Evolutionary conservation across 148 eudicot genomes (phyloP).

Genomic region (Camellia granthamiana): DNA sequence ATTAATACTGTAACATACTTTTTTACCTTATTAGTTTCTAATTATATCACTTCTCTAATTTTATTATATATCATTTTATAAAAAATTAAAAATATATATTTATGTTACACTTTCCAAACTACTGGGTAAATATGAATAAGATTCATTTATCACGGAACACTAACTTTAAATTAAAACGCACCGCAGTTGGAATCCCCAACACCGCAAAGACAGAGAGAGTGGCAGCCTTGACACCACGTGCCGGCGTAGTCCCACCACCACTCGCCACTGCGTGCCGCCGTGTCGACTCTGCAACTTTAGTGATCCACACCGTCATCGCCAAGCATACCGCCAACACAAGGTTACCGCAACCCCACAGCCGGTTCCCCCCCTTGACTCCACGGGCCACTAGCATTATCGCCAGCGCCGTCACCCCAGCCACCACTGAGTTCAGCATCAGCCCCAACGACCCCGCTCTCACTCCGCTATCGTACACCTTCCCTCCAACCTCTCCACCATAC

Average conservation of each 20-base stretch:
- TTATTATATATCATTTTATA: too few species aligned
- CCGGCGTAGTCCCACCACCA: constrained; percentile 6
- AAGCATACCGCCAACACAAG: constrained; percentile 25
- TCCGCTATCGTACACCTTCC: constrained; percentile 20
- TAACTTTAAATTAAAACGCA: too few species aligned
- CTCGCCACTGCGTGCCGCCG: not conserved
- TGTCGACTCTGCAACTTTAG: constrained; percentile 20
- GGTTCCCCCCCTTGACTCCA: constrained; percentile 19
- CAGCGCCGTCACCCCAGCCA: constrained; percentile 22
- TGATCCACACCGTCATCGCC: constrained; percentile 27
- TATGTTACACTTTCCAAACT: too few species aligned
- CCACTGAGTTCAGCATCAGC: constrained; percentile 28
- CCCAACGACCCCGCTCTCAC: constrained; percentile 32
- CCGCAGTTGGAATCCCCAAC: too few species aligned
- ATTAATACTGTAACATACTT: too few species aligned
- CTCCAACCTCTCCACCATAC: constrained; percentile 35
- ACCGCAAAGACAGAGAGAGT: too few species aligned
- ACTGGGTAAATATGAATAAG: too few species aligned
- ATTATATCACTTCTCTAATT: too few species aligned
- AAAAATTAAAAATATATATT: too few species aligned
- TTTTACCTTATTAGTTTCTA: too few species aligned
- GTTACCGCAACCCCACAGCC: constrained; percentile 29
- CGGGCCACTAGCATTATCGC: constrained; percentile 14
- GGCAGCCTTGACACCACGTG: constrained; percentile 28
- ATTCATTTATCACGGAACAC: too few species aligned